Base-by-base conservation (phyloP, 2,329 filamentous ascomycete species). In the Diaporthe helianthi region DNA sequence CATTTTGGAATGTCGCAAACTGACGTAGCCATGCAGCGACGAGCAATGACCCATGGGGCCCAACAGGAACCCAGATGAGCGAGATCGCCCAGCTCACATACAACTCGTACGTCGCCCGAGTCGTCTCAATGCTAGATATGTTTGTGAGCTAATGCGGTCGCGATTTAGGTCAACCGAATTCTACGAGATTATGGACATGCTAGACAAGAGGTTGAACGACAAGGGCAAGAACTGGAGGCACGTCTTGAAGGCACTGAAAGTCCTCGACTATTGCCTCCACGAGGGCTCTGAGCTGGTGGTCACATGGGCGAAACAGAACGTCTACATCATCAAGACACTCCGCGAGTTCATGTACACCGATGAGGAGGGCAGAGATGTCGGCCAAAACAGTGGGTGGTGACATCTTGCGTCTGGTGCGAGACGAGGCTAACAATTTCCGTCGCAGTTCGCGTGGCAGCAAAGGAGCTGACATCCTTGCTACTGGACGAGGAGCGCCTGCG, bases 201-300 rank as follows among this genome's bases (percentile, higher is more conserved):
- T 99, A 74, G 96, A 99, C 83, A 98, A 98, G 85, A 92, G 96
- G 74, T 84, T 99, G 77, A 99, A 99, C 77, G 96, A 99, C 82
- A 98, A 99, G 82, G 96, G 96, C 78, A 99, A 98, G 86, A 99
- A 99, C 80, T 99, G 96, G 96, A 91, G 96, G 76, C 96, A 99
- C 79, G 96, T 99, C 15, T 84, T 99, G 71, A 99, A 99, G 82
- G 97, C 96, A 51, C 85, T 99, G 74, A 99, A 99, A 80, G 96
- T 99, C 65, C 87, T 98, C 69, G 96, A 99, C 81, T 99, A 99
- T 82, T 98, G 94, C 82, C 86, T 99, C 69, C 96, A 99, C 79
- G 96, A 99, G 80, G 96, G 96, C 58, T 98, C 94, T 0, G 96
- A 98, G 81, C 84, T 98, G 73, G 93, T 98, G 41, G 96, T 99